These are phyloP conservation scores for Zoysia matrella DNA, from an alignment of 202 grass and related monocot genomes.

Conservation along the genomic window DNA sequence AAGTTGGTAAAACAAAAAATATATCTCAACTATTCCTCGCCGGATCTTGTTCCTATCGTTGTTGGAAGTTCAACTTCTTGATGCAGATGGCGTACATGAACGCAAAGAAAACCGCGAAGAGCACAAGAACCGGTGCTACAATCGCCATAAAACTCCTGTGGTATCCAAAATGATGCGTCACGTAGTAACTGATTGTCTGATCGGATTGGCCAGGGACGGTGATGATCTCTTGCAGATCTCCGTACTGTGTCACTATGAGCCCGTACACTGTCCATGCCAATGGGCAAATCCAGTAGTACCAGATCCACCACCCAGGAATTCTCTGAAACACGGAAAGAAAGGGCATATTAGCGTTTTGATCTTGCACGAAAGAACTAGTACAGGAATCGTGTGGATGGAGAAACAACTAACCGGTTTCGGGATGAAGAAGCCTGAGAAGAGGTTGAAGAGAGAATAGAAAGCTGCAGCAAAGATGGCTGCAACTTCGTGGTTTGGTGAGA, in stretches of 20 bases:
- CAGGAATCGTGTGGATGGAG: conserved; percentile 8
- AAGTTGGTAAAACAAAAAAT: conserved; percentile 11
- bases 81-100: conserved; percentile 93
- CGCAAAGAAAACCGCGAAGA: conserved; percentile 79
- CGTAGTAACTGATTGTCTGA: conserved; percentile 69
- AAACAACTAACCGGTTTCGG: conserved; percentile 76
- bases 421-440: conserved; percentile 99
- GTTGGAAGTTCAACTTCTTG: conserved; percentile 94
- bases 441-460: conserved; percentile 98
- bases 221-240: conserved; percentile 68
- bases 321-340: conserved; percentile 53
- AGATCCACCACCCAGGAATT: conserved; percentile 96
- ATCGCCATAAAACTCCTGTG: conserved; percentile 67
- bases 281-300: conserved; percentile 99
- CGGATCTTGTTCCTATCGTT: conserved; percentile 61
- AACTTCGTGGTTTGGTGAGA: conserved; percentile 95
- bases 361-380: background rate
- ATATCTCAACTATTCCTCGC: conserved; percentile 22
- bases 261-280: conserved; percentile 98
- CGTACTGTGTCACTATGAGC: conserved; percentile 94
- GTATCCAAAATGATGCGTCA: conserved; percentile 83
- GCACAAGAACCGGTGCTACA: conserved; percentile 74
- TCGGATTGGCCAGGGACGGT: conserved; percentile 34
- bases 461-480: conserved; percentile 88
- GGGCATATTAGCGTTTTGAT: no score